Evolutionary conservation across 441 rosid genomes (phyloP).

Genomic region (Croton laevigatus): DNA sequence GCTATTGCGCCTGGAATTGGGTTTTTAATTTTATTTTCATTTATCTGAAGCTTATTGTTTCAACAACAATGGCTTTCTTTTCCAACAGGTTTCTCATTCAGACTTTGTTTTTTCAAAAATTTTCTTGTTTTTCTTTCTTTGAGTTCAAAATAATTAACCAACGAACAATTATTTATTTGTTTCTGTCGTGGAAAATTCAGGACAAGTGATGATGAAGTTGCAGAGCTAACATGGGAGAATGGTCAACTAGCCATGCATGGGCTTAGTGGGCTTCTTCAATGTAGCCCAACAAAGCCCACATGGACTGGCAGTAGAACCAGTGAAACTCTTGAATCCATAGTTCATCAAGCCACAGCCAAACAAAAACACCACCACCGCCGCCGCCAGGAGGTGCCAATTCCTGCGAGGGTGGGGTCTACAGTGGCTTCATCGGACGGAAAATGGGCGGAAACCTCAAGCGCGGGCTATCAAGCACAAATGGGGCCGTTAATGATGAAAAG

Average conservation of each 20-base stretch:
- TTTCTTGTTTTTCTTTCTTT: background rate
- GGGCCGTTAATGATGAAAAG: slow-evolving; percentile 16
- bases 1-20: background rate
- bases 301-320: slow-evolving; percentile 28
- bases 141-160: background rate
- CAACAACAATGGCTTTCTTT: slow-evolving; percentile 1
- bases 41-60: background rate
- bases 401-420: background rate
- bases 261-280: slow-evolving; percentile 36
- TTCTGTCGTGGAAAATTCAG: slow-evolving; percentile 24
- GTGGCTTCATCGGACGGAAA: slow-evolving; percentile 21
- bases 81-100: background rate
- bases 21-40: background rate
- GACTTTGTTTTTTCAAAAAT: background rate
- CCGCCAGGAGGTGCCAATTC: background rate
- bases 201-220: slow-evolving; percentile 47
- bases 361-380: background rate
- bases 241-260: slow-evolving; percentile 59
- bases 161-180: background rate
- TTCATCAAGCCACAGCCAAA: slow-evolving; percentile 51
- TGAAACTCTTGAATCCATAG: slow-evolving; percentile 64
- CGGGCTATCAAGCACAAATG: background rate
- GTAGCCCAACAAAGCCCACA: slow-evolving; percentile 27
- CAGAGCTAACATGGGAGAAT: slow-evolving; percentile 69
- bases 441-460: slow-evolving; percentile 6